Conservation (phyloP, 805 yeast species). For the Wickerhamiella azymoides region DNA sequence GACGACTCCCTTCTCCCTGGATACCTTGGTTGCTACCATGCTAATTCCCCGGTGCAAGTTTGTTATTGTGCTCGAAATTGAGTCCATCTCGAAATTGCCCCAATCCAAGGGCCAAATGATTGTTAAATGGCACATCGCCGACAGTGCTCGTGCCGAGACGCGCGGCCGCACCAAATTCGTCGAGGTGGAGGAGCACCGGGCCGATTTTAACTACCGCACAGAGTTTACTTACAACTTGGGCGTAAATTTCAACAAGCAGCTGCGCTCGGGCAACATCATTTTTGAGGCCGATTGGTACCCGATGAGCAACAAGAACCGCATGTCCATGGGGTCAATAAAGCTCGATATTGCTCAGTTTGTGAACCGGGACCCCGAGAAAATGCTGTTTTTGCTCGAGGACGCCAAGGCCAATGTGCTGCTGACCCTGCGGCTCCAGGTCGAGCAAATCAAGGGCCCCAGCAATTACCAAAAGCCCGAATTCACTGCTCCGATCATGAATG, state of each 20-base stretch:
- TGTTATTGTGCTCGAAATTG: conserved; percentile 40
- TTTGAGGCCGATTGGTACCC: conserved; percentile 35
- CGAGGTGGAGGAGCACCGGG: conserved; percentile 38
- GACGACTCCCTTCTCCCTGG: no score
- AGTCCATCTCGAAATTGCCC: conserved; percentile 74
- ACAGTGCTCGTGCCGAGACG: conserved; percentile 32
- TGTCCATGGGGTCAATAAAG: conserved; percentile 49
- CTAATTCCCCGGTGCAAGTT: conserved; percentile 39
- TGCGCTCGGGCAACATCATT: conserved; percentile 27
- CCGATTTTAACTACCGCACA: conserved; percentile 33
- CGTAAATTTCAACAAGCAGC: conserved; percentile 25
- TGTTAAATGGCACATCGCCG: conserved; percentile 49
- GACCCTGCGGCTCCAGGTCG: conserved; percentile 38
- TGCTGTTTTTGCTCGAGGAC: conserved; percentile 47
- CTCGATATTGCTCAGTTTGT: conserved; percentile 64
- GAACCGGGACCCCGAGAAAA: conserved; percentile 39
- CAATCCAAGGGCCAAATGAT: conserved; percentile 56
- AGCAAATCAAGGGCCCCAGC: conserved; percentile 31
- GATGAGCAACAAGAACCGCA: conserved; percentile 25
- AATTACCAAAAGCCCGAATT: conserved; percentile 28
- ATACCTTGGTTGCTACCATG: background rate
- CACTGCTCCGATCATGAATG: conserved; percentile 35
- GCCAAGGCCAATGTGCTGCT: conserved; percentile 60
- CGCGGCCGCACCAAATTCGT: conserved; percentile 34
- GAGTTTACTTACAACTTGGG: conserved; percentile 31